Conservation (phyloP, 2,329 filamentous ascomycete genomes). For the Fusarium sp. region DNA sequence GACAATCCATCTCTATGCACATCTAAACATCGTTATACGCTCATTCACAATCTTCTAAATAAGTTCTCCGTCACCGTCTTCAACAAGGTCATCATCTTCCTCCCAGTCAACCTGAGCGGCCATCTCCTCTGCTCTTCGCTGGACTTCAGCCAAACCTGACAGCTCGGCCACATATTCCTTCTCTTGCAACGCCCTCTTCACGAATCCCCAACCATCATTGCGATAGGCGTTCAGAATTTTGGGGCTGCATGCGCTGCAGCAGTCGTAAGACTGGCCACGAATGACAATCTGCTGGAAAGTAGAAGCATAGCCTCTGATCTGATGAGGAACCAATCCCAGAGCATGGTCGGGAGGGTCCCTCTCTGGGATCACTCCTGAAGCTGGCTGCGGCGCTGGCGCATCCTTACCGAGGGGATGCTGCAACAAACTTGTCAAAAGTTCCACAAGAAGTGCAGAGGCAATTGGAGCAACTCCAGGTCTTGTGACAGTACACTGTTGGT, state of each 20-base stretch:
- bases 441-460: conserved; percentile 89
- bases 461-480: conserved; percentile 92
- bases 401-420: conserved; percentile 82
- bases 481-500: conserved; percentile 98
- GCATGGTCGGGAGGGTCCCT: conserved; percentile 69
- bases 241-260: conserved; percentile 82
- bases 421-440: conserved; percentile 85
- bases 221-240: conserved; percentile 76
- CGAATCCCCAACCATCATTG: conserved; percentile 77
- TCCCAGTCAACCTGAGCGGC: conserved; percentile 69
- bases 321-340: conserved; percentile 79
- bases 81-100: conserved; percentile 61
- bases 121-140: conserved; percentile 65
- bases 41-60: conserved; percentile 11
- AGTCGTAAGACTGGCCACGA: conserved; percentile 79
- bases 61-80: conserved; percentile 29
- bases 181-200: conserved; percentile 78
- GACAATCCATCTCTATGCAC: conserved; percentile 14
- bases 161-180: conserved; percentile 83
- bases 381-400: conserved; percentile 65
- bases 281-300: conserved; percentile 80
- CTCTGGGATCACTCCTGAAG: conserved; percentile 57
- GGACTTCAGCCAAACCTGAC: conserved; percentile 78
- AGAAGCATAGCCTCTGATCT: conserved; percentile 80
- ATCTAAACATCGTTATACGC: background rate